Percentiles rank a stretch among this genome's conserved stretches.
These are phyloP conservation scores for Phytophthora citrophthora DNA, from an alignment of 352 stramenopile genomes.

Conservation along the genomic window DNA sequence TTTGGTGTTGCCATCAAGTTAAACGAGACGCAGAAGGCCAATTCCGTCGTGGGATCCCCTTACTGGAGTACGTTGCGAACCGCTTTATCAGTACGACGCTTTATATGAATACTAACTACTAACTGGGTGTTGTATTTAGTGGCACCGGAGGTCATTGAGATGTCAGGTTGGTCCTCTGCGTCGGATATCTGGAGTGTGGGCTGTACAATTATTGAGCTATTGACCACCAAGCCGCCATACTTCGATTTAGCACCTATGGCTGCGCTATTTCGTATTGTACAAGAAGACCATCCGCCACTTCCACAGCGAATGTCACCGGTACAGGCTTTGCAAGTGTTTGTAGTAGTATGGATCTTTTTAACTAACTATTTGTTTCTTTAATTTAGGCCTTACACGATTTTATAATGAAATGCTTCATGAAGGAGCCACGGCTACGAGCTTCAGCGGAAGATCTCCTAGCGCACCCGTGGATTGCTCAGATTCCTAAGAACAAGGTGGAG, in stretches of 20 bases:
- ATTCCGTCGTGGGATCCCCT: constrained; percentile 93
- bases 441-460: constrained; percentile 87
- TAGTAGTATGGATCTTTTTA: background rate
- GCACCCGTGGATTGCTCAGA: constrained; percentile 92
- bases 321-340: constrained; percentile 9
- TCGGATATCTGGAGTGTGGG: constrained; percentile 96
- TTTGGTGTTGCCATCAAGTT: constrained; percentile 93
- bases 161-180: constrained; percentile 91
- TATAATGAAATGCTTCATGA: constrained; percentile 94
- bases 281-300: constrained; percentile 92
- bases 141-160: constrained; percentile 96
- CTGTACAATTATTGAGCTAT: constrained; percentile 95
- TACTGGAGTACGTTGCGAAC: constrained; percentile 89
- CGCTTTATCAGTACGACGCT: background rate
- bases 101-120: constrained; percentile 1
- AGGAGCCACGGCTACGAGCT: constrained; percentile 83
- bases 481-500: constrained; percentile 88
- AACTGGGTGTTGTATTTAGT: constrained; percentile 51
- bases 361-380: background rate
- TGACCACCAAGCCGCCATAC: constrained; percentile 94
- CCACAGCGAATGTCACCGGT: constrained; percentile 89
- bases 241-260: constrained; percentile 92
- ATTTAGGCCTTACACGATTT: constrained; percentile 89
- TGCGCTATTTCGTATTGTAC: constrained; percentile 93
- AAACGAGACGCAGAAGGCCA: constrained; percentile 86